phyloP scores from a whole-genome alignment of 2,329 filamentous ascomycete genomes.

The Cladosporium sp. region DNA sequence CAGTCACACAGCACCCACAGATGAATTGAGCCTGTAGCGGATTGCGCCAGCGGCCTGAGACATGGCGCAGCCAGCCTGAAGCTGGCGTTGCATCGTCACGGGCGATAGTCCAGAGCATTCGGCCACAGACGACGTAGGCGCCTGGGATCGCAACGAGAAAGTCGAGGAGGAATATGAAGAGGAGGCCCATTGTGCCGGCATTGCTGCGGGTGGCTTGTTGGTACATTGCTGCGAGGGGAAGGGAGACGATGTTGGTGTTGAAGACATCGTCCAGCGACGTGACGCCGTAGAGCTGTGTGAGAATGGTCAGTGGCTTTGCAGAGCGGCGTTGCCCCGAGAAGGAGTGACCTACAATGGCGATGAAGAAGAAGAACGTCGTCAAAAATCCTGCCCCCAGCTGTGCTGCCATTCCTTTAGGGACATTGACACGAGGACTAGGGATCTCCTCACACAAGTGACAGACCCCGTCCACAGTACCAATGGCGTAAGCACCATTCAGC shows the following conservation, averaged over 20 bases:
- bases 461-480: slow-evolving; percentile 63
- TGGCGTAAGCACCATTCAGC: slow-evolving; percentile 65
- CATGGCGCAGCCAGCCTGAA: slow-evolving; percentile 46
- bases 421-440: slow-evolving; percentile 50
- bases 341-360: slow-evolving; percentile 27
- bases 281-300: slow-evolving; percentile 55
- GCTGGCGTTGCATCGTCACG: slow-evolving; percentile 59
- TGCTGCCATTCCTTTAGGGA: slow-evolving; percentile 55
- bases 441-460: slow-evolving; percentile 68
- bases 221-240: slow-evolving; percentile 67
- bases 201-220: slow-evolving; percentile 46
- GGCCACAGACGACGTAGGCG: slow-evolving; percentile 61
- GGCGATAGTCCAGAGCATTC: slow-evolving; percentile 63
- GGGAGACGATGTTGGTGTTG: slow-evolving; percentile 42
- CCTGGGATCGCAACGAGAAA: slow-evolving; percentile 56
- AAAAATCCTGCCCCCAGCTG: slow-evolving; percentile 54
- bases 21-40: slow-evolving; percentile 59
- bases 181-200: slow-evolving; percentile 45
- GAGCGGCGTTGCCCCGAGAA: too few species aligned
- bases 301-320: neutral
- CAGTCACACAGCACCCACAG: slow-evolving; percentile 52
- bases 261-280: slow-evolving; percentile 58
- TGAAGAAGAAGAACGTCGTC: slow-evolving; percentile 50
- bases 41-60: slow-evolving; percentile 50
- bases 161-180: slow-evolving; percentile 51